Base-by-base conservation (phyloP, 768 basidiomycete species). In the Lyophyllum decastes region DNA sequence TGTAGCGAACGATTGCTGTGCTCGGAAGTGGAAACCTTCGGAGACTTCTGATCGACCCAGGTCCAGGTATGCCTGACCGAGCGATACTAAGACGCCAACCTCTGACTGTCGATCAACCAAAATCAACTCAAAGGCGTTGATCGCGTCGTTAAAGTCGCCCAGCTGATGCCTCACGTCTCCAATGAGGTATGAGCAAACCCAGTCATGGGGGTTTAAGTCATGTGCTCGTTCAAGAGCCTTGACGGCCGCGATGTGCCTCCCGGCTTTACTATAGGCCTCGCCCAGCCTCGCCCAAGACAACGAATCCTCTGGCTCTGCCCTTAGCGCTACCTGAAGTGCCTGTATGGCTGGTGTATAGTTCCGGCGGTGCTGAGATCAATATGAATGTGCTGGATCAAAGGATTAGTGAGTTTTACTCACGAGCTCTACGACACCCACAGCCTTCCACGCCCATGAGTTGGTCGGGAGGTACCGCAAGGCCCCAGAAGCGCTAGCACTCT, bases 391-490 rank as follows among this genome's bases (percentile, higher is more conserved):
- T 45, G 16, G 52, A 59, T 45, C 38, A 26, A 47, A 48, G 14
- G 7, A 25, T 12, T n/a, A 44, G 54, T 21, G 12, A 41, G 25
- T 17, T 7, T 16, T 44, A 75, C 89, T 71, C 66, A 95, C 96
- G 74, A 95, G 75, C 70, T 95, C 94, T 1, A 95, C 95, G 0
- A 93, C 85, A 1, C 94, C 97, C 34, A 94, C 73, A 21, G 95
- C 95, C 72, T 97, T 98, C 95, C 96, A 99, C 2, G 97, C 97
- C 97, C 97, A 99, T 8, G 89, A 83, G 64, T 96, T 95, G 35
- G 85, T 86, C 0, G 92, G 89, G 43, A 85, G 76, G 68, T 87
- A 87, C 63, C 83, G 76, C 48, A 81, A 80, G 8, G 77, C 74
- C 2, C 72, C 73, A 22, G 73, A 75, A 5, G 67, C 54, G 25